Evolutionary conservation across 208 protist species (phyloP).

Genomic region (Acanthamoeba triangularis): DNA sequence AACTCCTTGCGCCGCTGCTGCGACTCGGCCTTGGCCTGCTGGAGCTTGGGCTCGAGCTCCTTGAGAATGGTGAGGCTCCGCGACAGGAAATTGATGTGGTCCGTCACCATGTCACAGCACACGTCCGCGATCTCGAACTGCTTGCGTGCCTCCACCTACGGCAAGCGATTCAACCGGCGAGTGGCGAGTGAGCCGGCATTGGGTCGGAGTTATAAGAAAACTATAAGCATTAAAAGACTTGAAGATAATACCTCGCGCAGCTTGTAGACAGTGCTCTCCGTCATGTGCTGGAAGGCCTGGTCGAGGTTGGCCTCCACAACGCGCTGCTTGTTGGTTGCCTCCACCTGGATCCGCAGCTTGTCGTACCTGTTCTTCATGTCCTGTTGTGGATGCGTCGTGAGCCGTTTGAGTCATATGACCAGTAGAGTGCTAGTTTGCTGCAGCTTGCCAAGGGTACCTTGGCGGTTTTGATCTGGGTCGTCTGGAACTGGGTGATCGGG

Average conservation of each 20-base stretch:
- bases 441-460: conserved; percentile 40
- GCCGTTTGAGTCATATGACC: neutral
- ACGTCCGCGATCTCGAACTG: conserved; percentile 71
- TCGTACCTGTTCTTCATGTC: conserved; percentile 70
- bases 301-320: conserved; percentile 56
- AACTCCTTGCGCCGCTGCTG: conserved; percentile 72
- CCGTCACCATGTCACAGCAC: conserved; percentile 74
- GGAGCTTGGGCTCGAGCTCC: conserved; percentile 69
- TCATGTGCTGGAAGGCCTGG: conserved; percentile 72
- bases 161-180: neutral
- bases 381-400: neutral
- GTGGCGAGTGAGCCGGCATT: neutral
- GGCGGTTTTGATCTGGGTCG: conserved; percentile 34
- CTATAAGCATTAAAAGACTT: too few relatives aligned
- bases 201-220: neutral
- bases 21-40: conserved; percentile 69
- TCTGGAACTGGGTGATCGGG: conserved; percentile 70
- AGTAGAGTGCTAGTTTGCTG: too few relatives aligned
- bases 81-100: conserved; percentile 72
- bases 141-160: conserved; percentile 70
- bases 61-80: conserved; percentile 71
- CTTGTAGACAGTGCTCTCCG: conserved; percentile 64
- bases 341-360: conserved; percentile 69
- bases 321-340: conserved; percentile 74
- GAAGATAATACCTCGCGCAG: conserved; percentile 71